phyloP scores from a whole-genome alignment of 2,329 filamentous ascomycete genomes.

The Cladosporium sp. region DNA sequence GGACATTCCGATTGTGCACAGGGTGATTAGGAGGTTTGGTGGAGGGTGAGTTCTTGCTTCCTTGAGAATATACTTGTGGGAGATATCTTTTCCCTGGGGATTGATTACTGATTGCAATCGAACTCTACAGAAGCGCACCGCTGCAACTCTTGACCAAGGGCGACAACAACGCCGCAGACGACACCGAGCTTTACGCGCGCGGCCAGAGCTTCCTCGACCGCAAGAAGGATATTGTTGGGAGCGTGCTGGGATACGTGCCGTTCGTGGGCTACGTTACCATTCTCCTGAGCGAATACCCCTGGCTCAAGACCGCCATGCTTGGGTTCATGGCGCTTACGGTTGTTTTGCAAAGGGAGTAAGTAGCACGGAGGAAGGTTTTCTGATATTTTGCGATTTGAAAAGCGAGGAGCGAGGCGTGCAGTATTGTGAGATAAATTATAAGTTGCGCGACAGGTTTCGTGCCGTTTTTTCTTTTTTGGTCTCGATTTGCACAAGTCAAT shows the following conservation, averaged over 20 bases:
- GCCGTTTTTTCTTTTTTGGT: background rate
- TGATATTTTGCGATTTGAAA: background rate
- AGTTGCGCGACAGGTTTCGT: background rate
- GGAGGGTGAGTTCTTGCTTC: constrained; percentile 49
- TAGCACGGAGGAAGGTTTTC: constrained; percentile 39
- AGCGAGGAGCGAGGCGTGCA: background rate
- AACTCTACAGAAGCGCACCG: constrained; percentile 43
- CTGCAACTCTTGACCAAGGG: constrained; percentile 86
- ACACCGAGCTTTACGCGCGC: constrained; percentile 84
- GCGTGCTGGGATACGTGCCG: constrained; percentile 86
- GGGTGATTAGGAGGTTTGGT: constrained; percentile 73
- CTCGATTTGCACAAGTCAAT: background rate
- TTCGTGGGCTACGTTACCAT: constrained; percentile 98
- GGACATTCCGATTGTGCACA: constrained; percentile 96
- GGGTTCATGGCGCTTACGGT: constrained; percentile 94
- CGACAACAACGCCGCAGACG: constrained; percentile 92
- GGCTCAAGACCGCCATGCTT: constrained; percentile 93
- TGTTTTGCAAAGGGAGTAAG: constrained; percentile 76
- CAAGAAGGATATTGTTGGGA: constrained; percentile 81
- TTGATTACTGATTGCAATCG: constrained; percentile 8
- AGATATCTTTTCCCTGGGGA: too few relatives aligned
- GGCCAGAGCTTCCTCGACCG: constrained; percentile 86
- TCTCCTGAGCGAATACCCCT: constrained; percentile 89
- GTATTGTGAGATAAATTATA: background rate
- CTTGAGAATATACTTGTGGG: background rate